A percentile compares a stretch with the other conserved stretches of the same genome.
Evolutionary conservation across 1,284 basidiomycete genomes (phyloP).

Genomic region (Cryptococcus amylolentus): DNA sequence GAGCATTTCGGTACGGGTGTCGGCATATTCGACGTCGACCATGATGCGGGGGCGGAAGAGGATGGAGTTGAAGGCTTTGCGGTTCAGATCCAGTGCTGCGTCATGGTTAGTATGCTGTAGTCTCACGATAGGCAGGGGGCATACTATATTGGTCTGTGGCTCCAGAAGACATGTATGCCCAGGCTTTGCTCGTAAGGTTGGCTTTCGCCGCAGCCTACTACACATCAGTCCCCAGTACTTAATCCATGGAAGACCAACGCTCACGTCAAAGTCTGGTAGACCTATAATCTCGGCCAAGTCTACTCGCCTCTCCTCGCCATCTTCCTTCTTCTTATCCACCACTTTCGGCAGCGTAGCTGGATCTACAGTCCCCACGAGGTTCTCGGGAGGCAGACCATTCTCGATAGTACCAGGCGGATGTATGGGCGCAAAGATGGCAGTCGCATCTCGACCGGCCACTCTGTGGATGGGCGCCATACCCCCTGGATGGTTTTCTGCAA

Average conservation of each 20-base stretch:
- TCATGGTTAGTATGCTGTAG: neutral
- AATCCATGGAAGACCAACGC: neutral
- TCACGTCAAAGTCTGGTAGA: constrained; percentile 47
- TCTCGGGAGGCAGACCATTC: constrained; percentile 32
- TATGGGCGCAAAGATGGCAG: constrained; percentile 40
- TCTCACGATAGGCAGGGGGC: constrained; percentile 4
- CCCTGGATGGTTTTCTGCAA: constrained; percentile 44
- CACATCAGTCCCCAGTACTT: neutral
- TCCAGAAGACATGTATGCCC: constrained; percentile 48
- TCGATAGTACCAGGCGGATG: constrained; percentile 49
- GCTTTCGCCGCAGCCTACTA: constrained; percentile 37
- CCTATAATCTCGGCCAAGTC: constrained; percentile 45
- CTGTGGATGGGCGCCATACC: constrained; percentile 37
- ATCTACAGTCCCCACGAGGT: constrained; percentile 30
- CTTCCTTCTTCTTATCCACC: constrained; percentile 13
- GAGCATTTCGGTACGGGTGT: constrained; percentile 42
- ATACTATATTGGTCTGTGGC: constrained; percentile 48
- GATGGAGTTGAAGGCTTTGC: constrained; percentile 42
- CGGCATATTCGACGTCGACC: constrained; percentile 41
- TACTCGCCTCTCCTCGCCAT: constrained; percentile 26
- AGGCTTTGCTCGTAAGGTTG: constrained; percentile 44
- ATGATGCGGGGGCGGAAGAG: constrained; percentile 48
- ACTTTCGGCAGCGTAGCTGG: constrained; percentile 29
- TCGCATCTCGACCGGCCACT: constrained; percentile 46
- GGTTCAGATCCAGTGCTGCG: constrained; percentile 41